Evolutionary conservation across 345 rosid species (phyloP), one percentile per base, ranked within the genome.

Genomic region (Euphorbia tirucalli): DNA sequence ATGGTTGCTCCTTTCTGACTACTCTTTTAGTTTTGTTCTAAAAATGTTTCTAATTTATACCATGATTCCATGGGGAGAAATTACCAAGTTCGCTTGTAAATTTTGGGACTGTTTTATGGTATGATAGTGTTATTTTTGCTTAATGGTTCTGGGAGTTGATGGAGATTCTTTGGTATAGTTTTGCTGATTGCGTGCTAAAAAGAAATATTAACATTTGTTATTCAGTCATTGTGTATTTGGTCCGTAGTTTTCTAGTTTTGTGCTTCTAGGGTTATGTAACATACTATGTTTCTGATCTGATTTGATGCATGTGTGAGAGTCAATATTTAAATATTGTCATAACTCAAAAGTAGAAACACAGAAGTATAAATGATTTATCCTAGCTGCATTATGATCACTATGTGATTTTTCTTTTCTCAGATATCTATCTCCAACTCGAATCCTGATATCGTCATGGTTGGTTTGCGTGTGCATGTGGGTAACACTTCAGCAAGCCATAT

Each of bases 401-500:
- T 35, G 61, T 24, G 39, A 15, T 22, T 54, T 35, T 1, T 24
- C 1, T 49, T 32, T 66, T 56, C 74, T 56, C 96, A 94, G 99
- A 84, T 95, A 75, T 87, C 96, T 4, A 85, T 90, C 78, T 95
- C 89, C 73, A 95, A 92, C 74, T 89, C 97, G 78, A 92, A 95
- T 72, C 98, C 93, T 66, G 98, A 95, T 74, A 85, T 88, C 81
- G 98, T 90, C 79, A 92, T 95, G 96, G 98, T 95, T 80, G 99
- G 99, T 71, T 85, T 95, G 74, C 99, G 99, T 52, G 71, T 90
- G 70, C 95, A 90, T 49, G 98, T 95, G 86, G 99, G 99, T 73
- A 86, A 85, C 78, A 88, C 85, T 66, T 92, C 98, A 61, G 87
- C 93, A 61, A 92, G 84, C 83, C 90, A 93, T 74, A 95, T 92